phyloP scores from a whole-genome alignment of 1,139 yeast species.

The Scheffersomyces quercinus region DNA sequence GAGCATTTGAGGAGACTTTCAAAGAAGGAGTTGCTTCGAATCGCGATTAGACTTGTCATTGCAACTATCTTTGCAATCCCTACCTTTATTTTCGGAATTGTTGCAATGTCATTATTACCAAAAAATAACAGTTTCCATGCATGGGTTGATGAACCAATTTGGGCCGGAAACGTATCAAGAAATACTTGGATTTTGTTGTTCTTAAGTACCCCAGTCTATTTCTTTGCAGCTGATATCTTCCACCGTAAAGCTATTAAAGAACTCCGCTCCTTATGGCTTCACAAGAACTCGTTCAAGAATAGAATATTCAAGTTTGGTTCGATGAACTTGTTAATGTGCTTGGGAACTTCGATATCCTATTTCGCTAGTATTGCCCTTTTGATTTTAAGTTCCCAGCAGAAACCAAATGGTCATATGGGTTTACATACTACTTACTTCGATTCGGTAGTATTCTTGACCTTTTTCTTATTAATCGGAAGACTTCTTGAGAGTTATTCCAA shows the following conservation, averaged over 20 bases:
- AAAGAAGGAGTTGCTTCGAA: constrained; percentile 45
- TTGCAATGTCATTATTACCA: constrained; percentile 65
- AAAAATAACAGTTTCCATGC: constrained; percentile 38
- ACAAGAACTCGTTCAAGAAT: constrained; percentile 54
- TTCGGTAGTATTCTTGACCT: constrained; percentile 72
- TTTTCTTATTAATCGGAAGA: constrained; percentile 70
- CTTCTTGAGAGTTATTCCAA: constrained; percentile 67
- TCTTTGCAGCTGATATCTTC: constrained; percentile 72
- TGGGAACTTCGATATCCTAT: constrained; percentile 74
- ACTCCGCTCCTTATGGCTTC: constrained; percentile 55
- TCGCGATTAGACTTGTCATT: constrained; percentile 48
- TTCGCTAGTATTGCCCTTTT: constrained; percentile 65
- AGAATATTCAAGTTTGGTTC: constrained; percentile 71
- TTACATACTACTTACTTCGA: constrained; percentile 71
- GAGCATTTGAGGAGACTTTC: constrained; percentile 60
- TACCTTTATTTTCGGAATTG: constrained; percentile 66
- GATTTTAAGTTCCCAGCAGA: constrained; percentile 46
- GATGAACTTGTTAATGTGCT: constrained; percentile 69
- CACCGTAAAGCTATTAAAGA: constrained; percentile 68
- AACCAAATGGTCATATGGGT: constrained; percentile 33
- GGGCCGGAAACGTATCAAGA: constrained; percentile 65
- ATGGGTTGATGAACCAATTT: constrained; percentile 63
- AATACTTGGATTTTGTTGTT: constrained; percentile 66
- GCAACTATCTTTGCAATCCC: constrained; percentile 63
- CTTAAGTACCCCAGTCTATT: constrained; percentile 71